phyloP scores from a whole-genome alignment of 495 filamentous ascomycete species.

The Penicillium longicatenatum region DNA sequence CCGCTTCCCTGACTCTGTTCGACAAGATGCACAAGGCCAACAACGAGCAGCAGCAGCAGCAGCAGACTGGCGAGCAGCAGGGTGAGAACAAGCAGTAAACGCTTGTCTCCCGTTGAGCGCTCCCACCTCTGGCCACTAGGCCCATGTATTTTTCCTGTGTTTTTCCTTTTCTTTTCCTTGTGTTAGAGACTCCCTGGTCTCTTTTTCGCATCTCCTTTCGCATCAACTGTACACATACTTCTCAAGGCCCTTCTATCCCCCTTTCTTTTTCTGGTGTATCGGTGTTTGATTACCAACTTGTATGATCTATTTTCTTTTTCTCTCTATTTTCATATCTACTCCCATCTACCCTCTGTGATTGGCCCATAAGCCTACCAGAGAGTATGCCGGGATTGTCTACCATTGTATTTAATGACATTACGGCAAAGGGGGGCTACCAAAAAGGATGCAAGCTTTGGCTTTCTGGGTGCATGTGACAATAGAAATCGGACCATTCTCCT shows the following conservation, averaged over 20 bases:
- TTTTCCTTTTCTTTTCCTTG: constrained; percentile 22
- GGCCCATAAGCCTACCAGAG: constrained; percentile 11
- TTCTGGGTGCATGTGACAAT: constrained; percentile 49
- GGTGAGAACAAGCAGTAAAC: constrained; percentile 85
- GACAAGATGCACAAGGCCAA: constrained; percentile 99
- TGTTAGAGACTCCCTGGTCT: constrained; percentile 33
- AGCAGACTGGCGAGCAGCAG: constrained; percentile 55
- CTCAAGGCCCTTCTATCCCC: constrained; percentile 25
- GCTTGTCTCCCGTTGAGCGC: constrained; percentile 3
- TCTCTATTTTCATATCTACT: constrained; percentile 31
- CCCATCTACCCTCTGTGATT: constrained; percentile 35
- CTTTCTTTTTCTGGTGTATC: constrained; percentile 41
- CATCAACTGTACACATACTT: constrained; percentile 49
- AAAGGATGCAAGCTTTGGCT: constrained; percentile 42
- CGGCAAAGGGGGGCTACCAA: constrained; percentile 40
- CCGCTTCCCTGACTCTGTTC: constrained; percentile 92
- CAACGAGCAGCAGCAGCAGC: constrained; percentile 65
- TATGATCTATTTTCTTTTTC: constrained; percentile 29
- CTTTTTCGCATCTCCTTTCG: constrained; percentile 29
- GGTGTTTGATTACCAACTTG: constrained; percentile 39
- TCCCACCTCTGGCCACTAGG: constrained; percentile 2
- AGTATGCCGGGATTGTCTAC: constrained; percentile 39
- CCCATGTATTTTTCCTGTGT: constrained; percentile 26
- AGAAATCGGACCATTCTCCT: constrained; percentile 52
- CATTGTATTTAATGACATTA: constrained; percentile 52